A percentile compares a stretch with the other conserved stretches of the same genome.
These are phyloP conservation scores for Penicillium cinerascens DNA, from an alignment of 495 filamentous ascomycete species.

Conservation along the genomic window DNA sequence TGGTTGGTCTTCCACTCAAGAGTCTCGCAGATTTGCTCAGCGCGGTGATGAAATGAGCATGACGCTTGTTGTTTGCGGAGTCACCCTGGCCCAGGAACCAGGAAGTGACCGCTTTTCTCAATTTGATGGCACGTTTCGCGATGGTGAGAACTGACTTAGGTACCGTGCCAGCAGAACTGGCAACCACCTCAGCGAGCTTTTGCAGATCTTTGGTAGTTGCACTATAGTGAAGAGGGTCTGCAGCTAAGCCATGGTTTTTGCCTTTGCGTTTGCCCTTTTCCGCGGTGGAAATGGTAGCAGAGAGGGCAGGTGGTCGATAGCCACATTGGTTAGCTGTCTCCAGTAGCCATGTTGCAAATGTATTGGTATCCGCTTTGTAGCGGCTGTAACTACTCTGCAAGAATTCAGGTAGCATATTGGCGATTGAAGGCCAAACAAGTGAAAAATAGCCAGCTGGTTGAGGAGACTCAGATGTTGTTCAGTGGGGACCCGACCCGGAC, in stretches of 20 bases:
- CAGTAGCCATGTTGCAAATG: slow-evolving; percentile 49
- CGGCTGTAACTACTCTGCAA: slow-evolving; percentile 40
- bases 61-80: slow-evolving; percentile 14
- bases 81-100: slow-evolving; percentile 29
- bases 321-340: slow-evolving; percentile 39
- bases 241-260: slow-evolving; percentile 11
- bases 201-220: slow-evolving; percentile 26
- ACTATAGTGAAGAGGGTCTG: slow-evolving; percentile 18
- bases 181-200: slow-evolving; percentile 27
- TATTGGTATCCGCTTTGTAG: slow-evolving; percentile 50
- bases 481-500: too few relatives aligned
- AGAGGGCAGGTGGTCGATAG: slow-evolving; percentile 21
- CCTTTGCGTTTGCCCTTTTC: slow-evolving; percentile 20
- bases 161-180: slow-evolving; percentile 22
- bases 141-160: slow-evolving; percentile 22
- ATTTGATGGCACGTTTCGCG: slow-evolving; percentile 27
- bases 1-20: slow-evolving; percentile 25
- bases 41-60: slow-evolving; percentile 28
- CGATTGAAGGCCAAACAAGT: too few relatives aligned
- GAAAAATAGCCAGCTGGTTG: too few relatives aligned
- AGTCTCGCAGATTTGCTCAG: slow-evolving; percentile 27
- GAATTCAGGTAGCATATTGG: slow-evolving; percentile 21
- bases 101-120: slow-evolving; percentile 29
- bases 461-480: too few relatives aligned
- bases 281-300: slow-evolving; percentile 8